Base-by-base conservation (phyloP, 257 asterid species). In the Paraleonurus japonicus region DNA sequence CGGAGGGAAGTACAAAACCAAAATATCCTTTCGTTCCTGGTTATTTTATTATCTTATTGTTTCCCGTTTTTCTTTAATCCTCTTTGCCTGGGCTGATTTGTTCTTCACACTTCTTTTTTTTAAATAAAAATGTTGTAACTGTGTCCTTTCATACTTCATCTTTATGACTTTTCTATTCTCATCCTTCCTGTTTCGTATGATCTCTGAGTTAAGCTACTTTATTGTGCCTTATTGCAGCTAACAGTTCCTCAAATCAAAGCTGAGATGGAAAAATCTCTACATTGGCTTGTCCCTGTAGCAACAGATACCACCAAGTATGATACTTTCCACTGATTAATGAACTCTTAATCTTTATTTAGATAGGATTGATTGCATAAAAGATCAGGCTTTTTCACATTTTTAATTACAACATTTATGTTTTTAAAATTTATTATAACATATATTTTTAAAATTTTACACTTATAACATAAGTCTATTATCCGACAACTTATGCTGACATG, bases 221-320 rank as follows among this genome's bases (percentile, higher is more conserved):
- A 8, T 60, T 47, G 65, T 79, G 47, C 70, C 48, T 75, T 53
- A 53, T 77, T 82, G 81, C 92, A 93, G 98, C 85, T 90, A 50
- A 81, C 96, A 3, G 77, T 83, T 74, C 85, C 87, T 76, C 96
- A 89, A 81, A 89, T 91, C 53, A 94, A 88, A 85, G 95, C 90
- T 16, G 96, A 91, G 84, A 94, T 94, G 97, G 99, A 91, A 75
- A 91, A 88, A 82, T 81, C 92, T 66, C 96, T 94, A 7, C 95
- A 82, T 32, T 94, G 99, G 99, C 96, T 94, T 66, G 96, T 94
- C 54, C 99, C 99, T 19, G 82, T 91, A 23, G 96, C 99, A 15
- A 70, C 93, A 32, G 96, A 94, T 73, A 94, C 99, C 53, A 86
- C 96, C 51, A 94, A 86, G 99, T 91, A 88, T 1, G 88, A 58